Evolutionary conservation across 2,329 filamentous ascomycete genomes (phyloP).

Genomic region (Sporothrix protearum): DNA sequence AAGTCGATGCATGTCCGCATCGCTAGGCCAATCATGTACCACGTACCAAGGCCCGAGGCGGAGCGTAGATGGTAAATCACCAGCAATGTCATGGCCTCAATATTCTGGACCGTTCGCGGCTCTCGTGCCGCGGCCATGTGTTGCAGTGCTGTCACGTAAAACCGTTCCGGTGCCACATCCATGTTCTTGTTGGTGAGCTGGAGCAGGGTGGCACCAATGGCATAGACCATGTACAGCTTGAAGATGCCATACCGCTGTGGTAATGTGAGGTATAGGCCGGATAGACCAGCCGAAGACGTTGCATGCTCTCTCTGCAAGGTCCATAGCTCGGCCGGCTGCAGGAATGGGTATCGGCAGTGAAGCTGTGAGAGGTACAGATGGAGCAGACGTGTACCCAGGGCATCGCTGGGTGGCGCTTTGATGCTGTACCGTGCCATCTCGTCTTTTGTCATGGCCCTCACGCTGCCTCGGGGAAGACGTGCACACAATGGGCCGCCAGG

Average conservation of each 20-base stretch:
- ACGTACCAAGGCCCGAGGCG: constrained; percentile 48
- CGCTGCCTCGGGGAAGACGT: neutral
- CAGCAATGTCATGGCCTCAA: constrained; percentile 50
- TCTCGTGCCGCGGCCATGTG: constrained; percentile 48
- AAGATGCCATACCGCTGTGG: constrained; percentile 45
- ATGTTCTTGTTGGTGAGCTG: neutral
- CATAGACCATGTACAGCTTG: constrained; percentile 51
- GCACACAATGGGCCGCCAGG: neutral
- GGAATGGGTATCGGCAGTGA: constrained; percentile 49
- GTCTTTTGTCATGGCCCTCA: constrained; percentile 6
- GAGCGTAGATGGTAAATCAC: constrained; percentile 51
- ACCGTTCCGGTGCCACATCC: constrained; percentile 39
- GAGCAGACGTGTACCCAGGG: neutral
- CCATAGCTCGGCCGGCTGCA: constrained; percentile 46
- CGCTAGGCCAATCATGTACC: constrained; percentile 53
- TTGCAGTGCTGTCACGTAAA: constrained; percentile 49
- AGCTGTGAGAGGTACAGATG: constrained; percentile 29
- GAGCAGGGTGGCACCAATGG: constrained; percentile 45
- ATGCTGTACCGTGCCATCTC: constrained; percentile 16
- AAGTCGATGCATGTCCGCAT: constrained; percentile 53
- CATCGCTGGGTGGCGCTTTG: constrained; percentile 22
- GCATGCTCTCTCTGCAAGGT: constrained; percentile 40
- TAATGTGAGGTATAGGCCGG: constrained; percentile 36
- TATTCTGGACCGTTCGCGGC: constrained; percentile 48
- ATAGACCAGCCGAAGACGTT: constrained; percentile 34